phyloP scores from a whole-genome alignment of 2,329 filamentous ascomycete species.

The Metarhizium anisopliae region DNA sequence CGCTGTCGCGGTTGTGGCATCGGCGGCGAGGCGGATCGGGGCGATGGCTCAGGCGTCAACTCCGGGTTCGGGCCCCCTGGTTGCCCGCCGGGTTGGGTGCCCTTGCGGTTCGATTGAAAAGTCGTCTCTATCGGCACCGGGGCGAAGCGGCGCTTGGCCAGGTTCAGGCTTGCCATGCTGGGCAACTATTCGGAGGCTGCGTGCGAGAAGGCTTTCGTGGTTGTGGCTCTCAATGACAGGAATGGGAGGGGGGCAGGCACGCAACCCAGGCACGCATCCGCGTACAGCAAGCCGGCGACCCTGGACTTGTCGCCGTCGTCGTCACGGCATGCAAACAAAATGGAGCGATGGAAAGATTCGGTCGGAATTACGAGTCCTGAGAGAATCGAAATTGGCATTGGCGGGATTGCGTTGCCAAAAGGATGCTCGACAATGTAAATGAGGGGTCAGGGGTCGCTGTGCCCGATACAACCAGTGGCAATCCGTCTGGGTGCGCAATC shows the following conservation, averaged over 20 bases:
- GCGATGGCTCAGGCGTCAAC: slow-evolving; percentile 44
- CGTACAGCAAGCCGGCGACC: not conserved
- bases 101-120: slow-evolving; percentile 46
- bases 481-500: not conserved
- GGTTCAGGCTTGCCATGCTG: slow-evolving; percentile 29
- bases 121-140: slow-evolving; percentile 67
- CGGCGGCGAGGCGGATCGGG: slow-evolving; percentile 36
- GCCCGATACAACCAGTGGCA: not conserved
- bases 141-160: slow-evolving; percentile 49
- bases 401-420: not conserved
- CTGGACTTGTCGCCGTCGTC: not conserved
- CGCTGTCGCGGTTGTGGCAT: slow-evolving; percentile 31
- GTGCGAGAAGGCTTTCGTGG: not conserved
- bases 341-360: not conserved
- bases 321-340: slow-evolving; percentile 2
- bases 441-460: not conserved
- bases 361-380: not conserved
- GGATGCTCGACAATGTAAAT: not conserved
- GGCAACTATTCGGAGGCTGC: not conserved
- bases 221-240: not conserved
- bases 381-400: not conserved
- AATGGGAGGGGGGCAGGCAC: not conserved
- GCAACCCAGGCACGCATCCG: slow-evolving; percentile 1
- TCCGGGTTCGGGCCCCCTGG: slow-evolving; percentile 44
- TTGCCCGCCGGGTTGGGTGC: not conserved